These are phyloP conservation scores for Malassezia dermatis DNA, from an alignment of 1,284 basidiomycete species.

Conservation along the genomic window DNA sequence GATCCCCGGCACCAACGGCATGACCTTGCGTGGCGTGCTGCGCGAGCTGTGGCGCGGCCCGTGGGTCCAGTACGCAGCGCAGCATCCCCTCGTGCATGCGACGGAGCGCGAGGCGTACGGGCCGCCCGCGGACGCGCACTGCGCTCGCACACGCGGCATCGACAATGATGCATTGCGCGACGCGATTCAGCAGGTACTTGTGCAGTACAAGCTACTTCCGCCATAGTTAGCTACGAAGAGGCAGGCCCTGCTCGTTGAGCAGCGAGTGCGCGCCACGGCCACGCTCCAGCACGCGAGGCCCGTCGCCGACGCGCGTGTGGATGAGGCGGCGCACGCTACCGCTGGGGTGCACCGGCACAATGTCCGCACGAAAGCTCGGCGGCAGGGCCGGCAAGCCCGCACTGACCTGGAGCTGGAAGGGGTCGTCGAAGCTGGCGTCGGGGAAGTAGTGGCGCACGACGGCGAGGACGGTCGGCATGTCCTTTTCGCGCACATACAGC, in stretches of 20 bases:
- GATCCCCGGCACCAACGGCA: conserved; percentile 42
- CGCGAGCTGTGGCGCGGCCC: conserved; percentile 81
- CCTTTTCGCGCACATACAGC: conserved; percentile 67
- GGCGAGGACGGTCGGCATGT: conserved; percentile 29
- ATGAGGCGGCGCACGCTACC: conserved; percentile 43
- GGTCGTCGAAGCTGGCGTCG: conserved; percentile 45
- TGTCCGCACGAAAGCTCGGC: conserved; percentile 29
- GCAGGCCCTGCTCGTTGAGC: conserved; percentile 31
- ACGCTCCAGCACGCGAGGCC: conserved; percentile 37
- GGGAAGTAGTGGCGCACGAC: conserved; percentile 46
- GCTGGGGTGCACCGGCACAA: conserved; percentile 41
- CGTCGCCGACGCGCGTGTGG: conserved; percentile 46
- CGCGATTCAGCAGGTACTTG: conserved; percentile 21
- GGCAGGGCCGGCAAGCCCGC: conserved; percentile 31
- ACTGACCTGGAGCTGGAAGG: conserved; percentile 34
- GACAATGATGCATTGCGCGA: conserved; percentile 32
- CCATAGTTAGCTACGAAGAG: conserved; percentile 21
- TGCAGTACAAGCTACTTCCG: conserved; percentile 16
- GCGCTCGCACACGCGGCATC: conserved; percentile 23
- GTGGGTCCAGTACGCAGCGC: conserved; percentile 82
- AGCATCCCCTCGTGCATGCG: conserved; percentile 66
- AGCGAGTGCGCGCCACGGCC: conserved; percentile 26
- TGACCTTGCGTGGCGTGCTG: conserved; percentile 63
- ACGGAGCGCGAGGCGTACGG: conserved; percentile 28
- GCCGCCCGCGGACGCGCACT: conserved; percentile 9